Evolutionary conservation across 1,284 basidiomycete species (phyloP), one percentile per base, ranked within the genome.

Genomic region (Ustilago cynodontis): DNA sequence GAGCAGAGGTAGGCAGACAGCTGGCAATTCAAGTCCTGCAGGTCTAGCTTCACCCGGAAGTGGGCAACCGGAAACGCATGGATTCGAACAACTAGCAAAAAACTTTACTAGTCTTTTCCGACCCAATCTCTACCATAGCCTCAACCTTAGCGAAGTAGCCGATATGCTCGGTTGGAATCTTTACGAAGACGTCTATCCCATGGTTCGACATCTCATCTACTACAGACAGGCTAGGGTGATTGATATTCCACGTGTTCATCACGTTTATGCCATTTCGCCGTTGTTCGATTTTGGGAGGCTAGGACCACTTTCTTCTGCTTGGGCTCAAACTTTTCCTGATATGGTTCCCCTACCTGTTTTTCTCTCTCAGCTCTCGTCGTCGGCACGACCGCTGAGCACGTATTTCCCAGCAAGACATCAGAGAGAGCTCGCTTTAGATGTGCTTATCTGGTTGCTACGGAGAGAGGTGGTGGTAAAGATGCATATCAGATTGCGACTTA

Each of bases 401-500:
- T 67, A 73, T 18, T 77, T 80, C 56, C 65, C 76, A 13, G 65
- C 68, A 9, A 52, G 76, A 18, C 65, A 77, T 28, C 64, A 77
- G 43, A 65, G 65, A 14, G 58, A 90, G 16, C 86, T 91, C 47
- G 96, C 93, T 83, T 89, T 93, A 63, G 91, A 93, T 45, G 92
- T 95, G 39, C 90, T 98, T n/a, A 87, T 93, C 50, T 99, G 95
- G 95, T 90, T 98, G 88, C 89, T 99, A 41, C 92, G 93, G 75
- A 90, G 91, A 56, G 93, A 94, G 78, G 89, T 98, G 66, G 88
- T 98, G 24, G 90, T 93, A 62, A 93, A 94, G 35, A 88, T 95
- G 50, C 95, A 95, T 84, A 90, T 95, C 9, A 91, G 93, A 45
- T 90, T 96, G 58, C 91, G 95, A 41, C 89, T 98, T 37, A 89